Conservation (phyloP, 495 filamentous ascomycete species). For the Daldinia grandis region DNA sequence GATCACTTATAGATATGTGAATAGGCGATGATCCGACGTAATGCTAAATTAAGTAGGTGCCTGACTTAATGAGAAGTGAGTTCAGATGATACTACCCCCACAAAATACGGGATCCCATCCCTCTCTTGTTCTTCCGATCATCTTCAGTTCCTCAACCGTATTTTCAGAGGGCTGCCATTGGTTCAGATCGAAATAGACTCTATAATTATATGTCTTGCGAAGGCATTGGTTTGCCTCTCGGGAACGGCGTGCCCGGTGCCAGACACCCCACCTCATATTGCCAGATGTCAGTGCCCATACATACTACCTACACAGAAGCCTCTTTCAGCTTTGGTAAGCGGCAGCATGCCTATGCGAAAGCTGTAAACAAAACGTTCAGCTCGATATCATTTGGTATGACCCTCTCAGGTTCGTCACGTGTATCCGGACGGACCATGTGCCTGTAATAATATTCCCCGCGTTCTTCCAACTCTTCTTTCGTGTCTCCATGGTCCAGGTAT, state of each 20-base stretch:
- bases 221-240: neutral
- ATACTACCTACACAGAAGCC: neutral
- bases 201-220: neutral
- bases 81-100: neutral
- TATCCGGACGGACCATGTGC: neutral
- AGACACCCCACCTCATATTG: slow-evolving; percentile 1
- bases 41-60: neutral
- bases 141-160: neutral
- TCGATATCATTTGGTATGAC: neutral
- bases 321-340: neutral
- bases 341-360: neutral
- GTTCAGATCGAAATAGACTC: neutral
- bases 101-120: neutral
- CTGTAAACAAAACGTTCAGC: neutral
- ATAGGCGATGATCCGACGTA: neutral
- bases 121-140: neutral
- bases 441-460: neutral
- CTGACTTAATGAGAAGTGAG: neutral
- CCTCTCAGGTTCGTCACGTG: neutral
- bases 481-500: neutral
- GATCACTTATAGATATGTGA: neutral
- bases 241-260: neutral
- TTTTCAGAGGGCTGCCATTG: neutral
- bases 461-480: neutral
- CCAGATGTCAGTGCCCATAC: neutral